These are phyloP conservation scores for Camellia lanceoleosa DNA, from an alignment of 148 eudicot genomes.

Conservation along the genomic window DNA sequence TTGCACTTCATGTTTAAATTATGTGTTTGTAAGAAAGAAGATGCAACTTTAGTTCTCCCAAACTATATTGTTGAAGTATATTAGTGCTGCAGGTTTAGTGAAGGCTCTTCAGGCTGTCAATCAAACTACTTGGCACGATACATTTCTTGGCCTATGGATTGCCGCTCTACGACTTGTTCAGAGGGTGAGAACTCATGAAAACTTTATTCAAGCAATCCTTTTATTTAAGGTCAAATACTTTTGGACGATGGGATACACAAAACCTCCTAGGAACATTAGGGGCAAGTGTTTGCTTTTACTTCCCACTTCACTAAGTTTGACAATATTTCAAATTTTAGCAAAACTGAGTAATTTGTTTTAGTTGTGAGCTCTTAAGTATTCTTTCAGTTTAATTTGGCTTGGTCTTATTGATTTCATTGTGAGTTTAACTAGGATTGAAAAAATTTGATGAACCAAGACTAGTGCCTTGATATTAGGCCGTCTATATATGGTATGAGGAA, in stretches of 20 bases:
- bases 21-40: background rate
- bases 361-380: background rate
- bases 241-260: background rate
- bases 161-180: constrained; percentile 89
- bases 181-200: constrained; percentile 50
- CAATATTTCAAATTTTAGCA: background rate
- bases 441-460: background rate
- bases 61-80: background rate
- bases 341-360: background rate
- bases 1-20: background rate
- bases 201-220: background rate
- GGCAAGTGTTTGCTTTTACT: background rate
- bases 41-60: background rate
- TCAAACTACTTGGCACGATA: constrained; percentile 77
- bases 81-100: constrained; percentile 49
- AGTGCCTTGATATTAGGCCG: background rate
- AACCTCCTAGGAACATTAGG: background rate
- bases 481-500: constrained; percentile 1
- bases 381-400: background rate
- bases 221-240: background rate
- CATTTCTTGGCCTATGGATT: constrained; percentile 84
- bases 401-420: background rate
- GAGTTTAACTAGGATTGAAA: background rate
- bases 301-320: constrained; percentile 8
- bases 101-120: constrained; percentile 84